These are phyloP conservation scores for Gossypium herbaceum DNA, from an alignment of 345 rosid genomes.

Conservation along the genomic window DNA sequence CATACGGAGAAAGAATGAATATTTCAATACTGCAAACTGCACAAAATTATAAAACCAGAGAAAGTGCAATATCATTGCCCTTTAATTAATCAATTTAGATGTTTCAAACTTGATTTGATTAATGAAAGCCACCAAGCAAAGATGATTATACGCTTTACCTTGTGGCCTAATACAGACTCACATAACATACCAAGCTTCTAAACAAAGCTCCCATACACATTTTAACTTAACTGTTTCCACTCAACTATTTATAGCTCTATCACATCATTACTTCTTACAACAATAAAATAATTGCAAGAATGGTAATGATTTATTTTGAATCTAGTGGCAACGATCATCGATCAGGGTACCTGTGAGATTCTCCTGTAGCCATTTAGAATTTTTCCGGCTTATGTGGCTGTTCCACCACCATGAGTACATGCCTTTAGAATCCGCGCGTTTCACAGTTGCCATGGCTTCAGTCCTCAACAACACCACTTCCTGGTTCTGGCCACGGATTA, in stretches of 20 bases:
- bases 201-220: not conserved
- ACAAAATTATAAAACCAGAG: not conserved
- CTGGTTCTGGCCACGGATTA: conserved; percentile 9
- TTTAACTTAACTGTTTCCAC: not conserved
- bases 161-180: not conserved
- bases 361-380: conserved; percentile 96
- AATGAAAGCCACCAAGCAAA: not conserved
- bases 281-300: not conserved
- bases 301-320: not conserved
- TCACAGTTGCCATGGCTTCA: conserved; percentile 46
- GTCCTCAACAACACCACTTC: conserved; percentile 20
- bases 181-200: not conserved
- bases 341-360: conserved; percentile 74
- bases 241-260: conserved; percentile 6
- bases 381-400: conserved; percentile 91
- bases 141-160: not conserved
- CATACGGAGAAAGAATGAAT: not conserved
- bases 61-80: not conserved
- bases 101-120: not conserved
- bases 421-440: conserved; percentile 45
- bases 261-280: not conserved
- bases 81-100: not conserved
- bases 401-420: conserved; percentile 99
- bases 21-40: not conserved
- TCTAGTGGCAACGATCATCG: not conserved